These are phyloP conservation scores for Trichomonas tenax DNA, from an alignment of 208 protist genomes.

Conservation along the genomic window DNA sequence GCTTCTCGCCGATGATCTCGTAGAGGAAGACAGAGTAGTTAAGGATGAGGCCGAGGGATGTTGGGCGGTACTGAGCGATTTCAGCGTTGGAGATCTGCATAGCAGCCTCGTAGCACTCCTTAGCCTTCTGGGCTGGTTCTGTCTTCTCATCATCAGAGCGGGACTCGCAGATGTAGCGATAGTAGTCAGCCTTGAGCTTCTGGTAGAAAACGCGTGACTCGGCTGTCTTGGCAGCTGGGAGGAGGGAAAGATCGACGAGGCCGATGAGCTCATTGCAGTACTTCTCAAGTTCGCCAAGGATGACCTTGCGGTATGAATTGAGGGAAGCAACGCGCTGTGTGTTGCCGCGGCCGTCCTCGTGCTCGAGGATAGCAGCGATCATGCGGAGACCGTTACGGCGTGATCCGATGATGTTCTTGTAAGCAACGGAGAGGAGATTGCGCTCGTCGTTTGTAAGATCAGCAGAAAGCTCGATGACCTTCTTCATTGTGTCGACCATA, in stretches of 20 bases:
- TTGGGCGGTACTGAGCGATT: conserved; percentile 54
- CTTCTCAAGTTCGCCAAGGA: conserved; percentile 32
- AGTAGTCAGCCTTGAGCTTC: conserved; percentile 64
- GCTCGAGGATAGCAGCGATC: conserved; percentile 36
- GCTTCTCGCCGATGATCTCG: conserved; percentile 53
- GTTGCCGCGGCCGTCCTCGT: conserved; percentile 62
- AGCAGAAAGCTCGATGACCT: background rate
- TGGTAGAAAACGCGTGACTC: conserved; percentile 63
- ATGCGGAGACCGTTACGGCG: conserved; percentile 90
- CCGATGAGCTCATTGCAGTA: conserved; percentile 60
- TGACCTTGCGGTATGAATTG: background rate
- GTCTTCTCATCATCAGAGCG: conserved; percentile 30
- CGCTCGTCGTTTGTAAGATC: conserved; percentile 80
- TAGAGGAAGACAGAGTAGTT: conserved; percentile 72
- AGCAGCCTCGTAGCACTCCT: conserved; percentile 52
- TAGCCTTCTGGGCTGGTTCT: conserved; percentile 42
- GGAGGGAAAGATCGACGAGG: conserved; percentile 79
- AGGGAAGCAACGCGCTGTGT: conserved; percentile 31
- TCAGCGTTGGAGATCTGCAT: conserved; percentile 43
- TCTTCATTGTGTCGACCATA: conserved; percentile 14
- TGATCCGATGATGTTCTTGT: conserved; percentile 98
- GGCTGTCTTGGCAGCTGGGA: conserved; percentile 49
- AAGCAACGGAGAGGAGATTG: conserved; percentile 98
- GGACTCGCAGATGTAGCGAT: conserved; percentile 63
- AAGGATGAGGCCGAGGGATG: conserved; percentile 60